A percentile compares a stretch with the other conserved stretches of the same genome.
phyloP scores from a whole-genome alignment of 768 basidiomycete species.

The Multifurca ochricompacta region DNA sequence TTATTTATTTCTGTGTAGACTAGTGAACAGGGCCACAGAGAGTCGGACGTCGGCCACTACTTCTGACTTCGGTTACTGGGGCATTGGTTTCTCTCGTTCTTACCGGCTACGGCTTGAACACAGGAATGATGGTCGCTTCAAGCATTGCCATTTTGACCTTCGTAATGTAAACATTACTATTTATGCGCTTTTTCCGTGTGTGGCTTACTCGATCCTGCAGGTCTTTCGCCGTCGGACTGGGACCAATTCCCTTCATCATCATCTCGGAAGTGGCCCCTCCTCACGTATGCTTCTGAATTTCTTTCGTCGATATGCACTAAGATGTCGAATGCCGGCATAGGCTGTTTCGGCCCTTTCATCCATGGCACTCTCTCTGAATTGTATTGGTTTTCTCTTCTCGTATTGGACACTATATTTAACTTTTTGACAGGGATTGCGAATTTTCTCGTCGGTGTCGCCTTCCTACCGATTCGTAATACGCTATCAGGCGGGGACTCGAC shows the following conservation, averaged over 20 bases:
- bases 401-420: neutral
- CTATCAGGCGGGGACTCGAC: conserved; percentile 50
- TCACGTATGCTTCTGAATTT: conserved; percentile 42
- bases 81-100: conserved; percentile 56
- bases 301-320: neutral
- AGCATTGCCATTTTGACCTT: conserved; percentile 73
- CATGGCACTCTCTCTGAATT: conserved; percentile 25
- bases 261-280: conserved; percentile 83
- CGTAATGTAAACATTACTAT: conserved; percentile 63
- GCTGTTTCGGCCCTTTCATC: conserved; percentile 27
- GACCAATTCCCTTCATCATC: conserved; percentile 89
- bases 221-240: conserved; percentile 84
- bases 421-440: conserved; percentile 65
- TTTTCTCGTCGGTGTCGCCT: conserved; percentile 76
- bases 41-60: conserved; percentile 61
- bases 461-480: conserved; percentile 74
- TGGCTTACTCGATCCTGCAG: conserved; percentile 30
- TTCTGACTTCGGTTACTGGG: conserved; percentile 59
- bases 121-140: conserved; percentile 48
- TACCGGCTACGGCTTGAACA: conserved; percentile 66
- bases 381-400: neutral
- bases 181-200: neutral
- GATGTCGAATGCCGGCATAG: conserved; percentile 7
- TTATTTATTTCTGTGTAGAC: neutral
- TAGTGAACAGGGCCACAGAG: conserved; percentile 35